These are phyloP conservation scores for Gossypium sturtianum DNA, from an alignment of 345 rosid genomes.

Conservation along the genomic window DNA sequence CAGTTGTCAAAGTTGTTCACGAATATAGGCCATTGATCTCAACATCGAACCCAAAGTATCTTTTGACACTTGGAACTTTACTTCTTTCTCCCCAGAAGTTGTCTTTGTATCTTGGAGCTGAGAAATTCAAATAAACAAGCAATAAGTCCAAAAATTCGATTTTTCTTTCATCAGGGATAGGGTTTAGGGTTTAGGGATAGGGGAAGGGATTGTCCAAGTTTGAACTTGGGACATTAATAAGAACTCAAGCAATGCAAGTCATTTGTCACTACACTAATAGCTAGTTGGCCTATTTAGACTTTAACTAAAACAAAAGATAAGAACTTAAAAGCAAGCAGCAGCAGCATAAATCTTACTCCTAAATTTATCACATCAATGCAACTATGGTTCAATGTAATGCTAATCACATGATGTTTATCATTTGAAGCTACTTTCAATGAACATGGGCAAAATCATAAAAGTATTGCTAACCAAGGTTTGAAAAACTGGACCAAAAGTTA, in stretches of 20 bases:
- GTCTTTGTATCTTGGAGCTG: slow-evolving; percentile 57
- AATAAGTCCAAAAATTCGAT: not conserved
- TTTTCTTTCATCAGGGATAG: no score
- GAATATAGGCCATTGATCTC: slow-evolving; percentile 55
- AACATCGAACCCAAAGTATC: slow-evolving; percentile 57
- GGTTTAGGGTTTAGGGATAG: no score
- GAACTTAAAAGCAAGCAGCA: not conserved
- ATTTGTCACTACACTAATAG: no score
- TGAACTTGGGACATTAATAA: no score
- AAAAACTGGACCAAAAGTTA: no score
- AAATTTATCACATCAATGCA: not conserved
- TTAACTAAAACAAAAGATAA: not conserved
- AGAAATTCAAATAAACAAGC: slow-evolving; percentile 1
- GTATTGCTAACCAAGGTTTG: not conserved
- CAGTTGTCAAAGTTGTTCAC: slow-evolving; percentile 49
- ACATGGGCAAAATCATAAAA: not conserved
- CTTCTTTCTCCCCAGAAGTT: slow-evolving; percentile 51
- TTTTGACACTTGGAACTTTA: slow-evolving; percentile 62
- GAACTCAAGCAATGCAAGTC: no score
- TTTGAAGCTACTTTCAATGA: not conserved
- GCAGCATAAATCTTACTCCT: not conserved
- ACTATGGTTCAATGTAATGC: not conserved
- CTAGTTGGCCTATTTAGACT: no score
- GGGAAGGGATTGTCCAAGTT: no score
- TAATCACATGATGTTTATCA: not conserved